Evolutionary conservation across 768 basidiomycete genomes (phyloP).

Genomic region (Termitomyces sp.): DNA sequence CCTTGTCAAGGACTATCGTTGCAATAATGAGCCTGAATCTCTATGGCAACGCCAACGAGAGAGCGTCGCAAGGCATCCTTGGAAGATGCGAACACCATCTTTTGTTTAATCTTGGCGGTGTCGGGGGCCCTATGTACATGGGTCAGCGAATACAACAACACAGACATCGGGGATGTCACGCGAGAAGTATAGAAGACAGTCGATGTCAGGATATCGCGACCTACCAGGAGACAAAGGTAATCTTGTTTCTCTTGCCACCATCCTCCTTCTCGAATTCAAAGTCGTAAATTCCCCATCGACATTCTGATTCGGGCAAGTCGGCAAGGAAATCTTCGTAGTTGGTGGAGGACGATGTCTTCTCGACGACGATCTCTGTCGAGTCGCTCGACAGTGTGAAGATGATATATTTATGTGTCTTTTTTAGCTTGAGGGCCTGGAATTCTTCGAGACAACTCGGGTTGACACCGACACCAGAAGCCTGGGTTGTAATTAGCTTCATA

Average conservation of each 20-base stretch:
- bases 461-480: slow-evolving; percentile 69
- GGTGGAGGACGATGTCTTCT: slow-evolving; percentile 49
- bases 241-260: slow-evolving; percentile 81
- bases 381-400: slow-evolving; percentile 64
- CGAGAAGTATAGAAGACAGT: not conserved
- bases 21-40: slow-evolving; percentile 60
- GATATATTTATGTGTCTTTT: slow-evolving; percentile 80
- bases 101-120: slow-evolving; percentile 77
- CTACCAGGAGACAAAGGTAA: slow-evolving; percentile 83
- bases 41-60: slow-evolving; percentile 72
- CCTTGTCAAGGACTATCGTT: slow-evolving; percentile 30
- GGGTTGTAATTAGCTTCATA: slow-evolving; percentile 5
- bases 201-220: slow-evolving; percentile 26
- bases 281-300: slow-evolving; percentile 92
- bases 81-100: slow-evolving; percentile 93
- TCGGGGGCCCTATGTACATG: slow-evolving; percentile 74
- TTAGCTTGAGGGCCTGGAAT: slow-evolving; percentile 72
- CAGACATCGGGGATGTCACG: not conserved
- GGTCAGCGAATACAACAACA: slow-evolving; percentile 19
- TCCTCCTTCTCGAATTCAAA: slow-evolving; percentile 76
- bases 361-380: slow-evolving; percentile 73
- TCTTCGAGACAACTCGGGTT: slow-evolving; percentile 51
- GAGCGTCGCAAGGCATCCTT: slow-evolving; percentile 71
- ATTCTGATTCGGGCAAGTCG: slow-evolving; percentile 70
- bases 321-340: slow-evolving; percentile 72